Conservation (phyloP, 139 green algal genomes). For the Chlorella sorokiniana region DNA sequence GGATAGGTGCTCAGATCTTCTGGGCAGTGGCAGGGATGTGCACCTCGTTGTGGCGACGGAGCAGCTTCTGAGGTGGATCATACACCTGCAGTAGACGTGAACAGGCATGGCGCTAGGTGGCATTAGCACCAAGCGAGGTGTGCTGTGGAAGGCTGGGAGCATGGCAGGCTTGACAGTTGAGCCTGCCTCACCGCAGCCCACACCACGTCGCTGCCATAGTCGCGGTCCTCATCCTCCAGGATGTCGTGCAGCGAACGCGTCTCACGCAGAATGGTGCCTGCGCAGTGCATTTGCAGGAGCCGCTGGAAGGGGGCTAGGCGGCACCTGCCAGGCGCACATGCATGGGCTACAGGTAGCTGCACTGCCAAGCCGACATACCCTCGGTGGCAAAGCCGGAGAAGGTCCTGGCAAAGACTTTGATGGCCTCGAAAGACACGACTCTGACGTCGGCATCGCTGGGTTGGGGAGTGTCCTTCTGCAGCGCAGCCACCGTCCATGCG, state of each 20-base stretch:
- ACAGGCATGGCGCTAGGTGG: too few species aligned
- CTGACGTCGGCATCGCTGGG: conserved; percentile 21
- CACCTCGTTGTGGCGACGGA: conserved; percentile 28
- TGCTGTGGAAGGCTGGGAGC: too few species aligned
- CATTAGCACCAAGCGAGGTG: too few species aligned
- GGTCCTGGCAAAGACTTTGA: conserved; percentile 16
- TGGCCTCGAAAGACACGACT: conserved; percentile 1
- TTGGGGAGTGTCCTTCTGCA: conserved; percentile 29
- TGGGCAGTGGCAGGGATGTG: neutral
- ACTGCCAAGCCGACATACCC: neutral
- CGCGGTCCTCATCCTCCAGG: conserved; percentile 11
- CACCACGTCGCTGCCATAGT: conserved; percentile 25
- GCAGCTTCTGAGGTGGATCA: conserved; percentile 40
- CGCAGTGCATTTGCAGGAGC: neutral
- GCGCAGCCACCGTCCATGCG: neutral
- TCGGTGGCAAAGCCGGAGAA: conserved; percentile 45
- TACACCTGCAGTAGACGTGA: conserved; percentile 20
- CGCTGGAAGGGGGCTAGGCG: neutral
- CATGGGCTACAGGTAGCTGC: neutral
- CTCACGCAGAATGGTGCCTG: conserved; percentile 33
- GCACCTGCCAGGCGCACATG: neutral
- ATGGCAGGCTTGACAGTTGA: neutral
- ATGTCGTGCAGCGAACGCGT: conserved; percentile 14
- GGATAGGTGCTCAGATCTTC: neutral
- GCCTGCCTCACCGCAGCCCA: neutral